These are phyloP conservation scores for Favolaschia claudopus DNA, from an alignment of 768 basidiomycete genomes.

Conservation along the genomic window DNA sequence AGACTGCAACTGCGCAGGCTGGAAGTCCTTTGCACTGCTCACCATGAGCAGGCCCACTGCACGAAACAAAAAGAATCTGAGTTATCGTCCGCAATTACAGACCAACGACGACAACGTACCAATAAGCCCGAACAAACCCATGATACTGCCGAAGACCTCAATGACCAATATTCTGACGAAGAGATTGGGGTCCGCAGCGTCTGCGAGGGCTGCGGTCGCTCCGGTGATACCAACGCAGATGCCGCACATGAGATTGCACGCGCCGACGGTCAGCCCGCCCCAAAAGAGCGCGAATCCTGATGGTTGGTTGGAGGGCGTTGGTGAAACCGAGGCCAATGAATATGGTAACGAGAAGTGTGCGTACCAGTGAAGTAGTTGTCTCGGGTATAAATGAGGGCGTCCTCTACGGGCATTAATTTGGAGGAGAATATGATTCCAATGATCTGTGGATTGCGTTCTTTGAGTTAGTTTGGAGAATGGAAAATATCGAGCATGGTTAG, in stretches of 20 bases:
- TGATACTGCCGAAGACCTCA: conserved; percentile 91
- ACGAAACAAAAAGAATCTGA: conserved; percentile 4
- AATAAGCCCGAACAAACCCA: conserved; percentile 93
- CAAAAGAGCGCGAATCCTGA: conserved; percentile 94
- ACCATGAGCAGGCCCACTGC: conserved; percentile 86
- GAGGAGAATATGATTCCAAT: conserved; percentile 96
- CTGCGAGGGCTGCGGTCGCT: conserved; percentile 92
- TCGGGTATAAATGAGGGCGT: conserved; percentile 76
- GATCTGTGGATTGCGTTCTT: conserved; percentile 57
- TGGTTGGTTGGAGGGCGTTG: neutral
- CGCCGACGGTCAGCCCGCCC: conserved; percentile 93
- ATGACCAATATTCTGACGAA: conserved; percentile 98
- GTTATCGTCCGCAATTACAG: neutral
- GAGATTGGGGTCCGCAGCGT: conserved; percentile 92
- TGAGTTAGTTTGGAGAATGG: neutral
- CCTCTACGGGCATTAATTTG: conserved; percentile 71
- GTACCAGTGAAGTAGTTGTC: conserved; percentile 93
- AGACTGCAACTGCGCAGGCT: conserved; percentile 39
- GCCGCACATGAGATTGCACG: conserved; percentile 95
- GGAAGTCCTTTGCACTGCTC: conserved; percentile 67
- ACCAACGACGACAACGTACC: conserved; percentile 56
- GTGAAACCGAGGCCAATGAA: neutral
- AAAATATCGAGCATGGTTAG: no score
- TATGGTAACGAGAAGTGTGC: conserved; percentile 1
- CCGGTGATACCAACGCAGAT: conserved; percentile 94